Evolutionary conservation across 2,329 filamentous ascomycete species (phyloP).

Genomic region (Aotearoamyces nothofagi): DNA sequence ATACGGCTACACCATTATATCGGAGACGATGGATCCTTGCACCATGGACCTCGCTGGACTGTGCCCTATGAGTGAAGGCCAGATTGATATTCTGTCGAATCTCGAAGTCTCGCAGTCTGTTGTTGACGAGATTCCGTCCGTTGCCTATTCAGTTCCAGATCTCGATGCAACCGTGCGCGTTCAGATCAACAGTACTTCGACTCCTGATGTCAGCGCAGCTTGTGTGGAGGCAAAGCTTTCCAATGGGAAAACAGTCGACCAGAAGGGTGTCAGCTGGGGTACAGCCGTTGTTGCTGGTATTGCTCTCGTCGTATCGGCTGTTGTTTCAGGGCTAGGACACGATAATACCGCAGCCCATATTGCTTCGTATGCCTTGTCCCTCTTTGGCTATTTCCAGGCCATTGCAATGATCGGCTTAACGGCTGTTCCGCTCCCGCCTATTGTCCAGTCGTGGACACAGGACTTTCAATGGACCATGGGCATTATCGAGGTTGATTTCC

Average conservation of each 20-base stretch:
- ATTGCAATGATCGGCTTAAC: conserved; percentile 85
- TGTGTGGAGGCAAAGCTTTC: conserved; percentile 81
- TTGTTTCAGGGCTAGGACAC: conserved; percentile 81
- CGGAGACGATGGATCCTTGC: conserved; percentile 62
- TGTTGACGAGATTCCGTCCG: conserved; percentile 55
- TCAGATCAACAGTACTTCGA: conserved; percentile 56
- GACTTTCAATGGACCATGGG: conserved; percentile 99
- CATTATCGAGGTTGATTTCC: conserved; percentile 74
- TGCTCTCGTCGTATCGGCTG: conserved; percentile 68
- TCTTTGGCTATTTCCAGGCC: conserved; percentile 88
- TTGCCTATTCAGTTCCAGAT: conserved; percentile 83
- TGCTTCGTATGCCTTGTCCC: conserved; percentile 82
- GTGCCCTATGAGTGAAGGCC: conserved; percentile 81
- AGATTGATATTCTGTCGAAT: conserved; percentile 63
- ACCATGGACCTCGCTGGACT: conserved; percentile 51
- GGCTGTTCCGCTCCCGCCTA: conserved; percentile 66
- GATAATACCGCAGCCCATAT: conserved; percentile 91
- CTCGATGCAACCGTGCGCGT: conserved; percentile 75
- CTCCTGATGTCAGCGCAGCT: conserved; percentile 47
- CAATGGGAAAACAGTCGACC: conserved; percentile 84
- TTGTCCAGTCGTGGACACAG: conserved; percentile 87
- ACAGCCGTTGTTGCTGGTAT: conserved; percentile 79
- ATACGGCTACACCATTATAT: conserved; percentile 66
- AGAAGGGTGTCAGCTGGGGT: conserved; percentile 77
- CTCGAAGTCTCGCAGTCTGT: conserved; percentile 40